phyloP scores from a whole-genome alignment of 2,329 filamentous ascomycete genomes.

The Emmonsia crescens region DNA sequence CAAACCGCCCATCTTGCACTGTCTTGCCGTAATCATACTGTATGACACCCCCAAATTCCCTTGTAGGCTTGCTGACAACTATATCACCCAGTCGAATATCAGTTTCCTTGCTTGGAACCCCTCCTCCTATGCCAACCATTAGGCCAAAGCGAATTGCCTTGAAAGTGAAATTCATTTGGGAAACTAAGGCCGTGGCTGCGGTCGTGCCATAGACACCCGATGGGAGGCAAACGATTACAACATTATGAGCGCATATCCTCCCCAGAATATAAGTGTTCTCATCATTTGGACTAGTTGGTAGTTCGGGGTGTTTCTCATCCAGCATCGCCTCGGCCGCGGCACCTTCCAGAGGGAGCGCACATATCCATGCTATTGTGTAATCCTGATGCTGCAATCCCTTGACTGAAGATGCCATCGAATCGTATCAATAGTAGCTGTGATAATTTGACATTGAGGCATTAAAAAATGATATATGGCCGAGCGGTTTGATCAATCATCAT shows the following conservation, averaged over 20 bases:
- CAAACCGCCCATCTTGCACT: not conserved
- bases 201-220: conserved; percentile 13
- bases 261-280: conserved; percentile 16
- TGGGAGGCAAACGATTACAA: conserved; percentile 14
- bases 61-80: conserved; percentile 13
- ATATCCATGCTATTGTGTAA: conserved; percentile 10
- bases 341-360: conserved; percentile 6
- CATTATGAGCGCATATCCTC: conserved; percentile 13
- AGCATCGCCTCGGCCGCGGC: conserved; percentile 9
- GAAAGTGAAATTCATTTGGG: conserved; percentile 13
- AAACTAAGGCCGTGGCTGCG: conserved; percentile 11
- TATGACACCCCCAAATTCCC: conserved; percentile 6
- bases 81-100: conserved; percentile 16
- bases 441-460: not conserved
- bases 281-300: conserved; percentile 7
- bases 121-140: conserved; percentile 16
- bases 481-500: not conserved
- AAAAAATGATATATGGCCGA: not conserved
- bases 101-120: conserved; percentile 10
- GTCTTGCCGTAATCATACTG: conserved; percentile 11
- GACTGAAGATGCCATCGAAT: not conserved
- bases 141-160: conserved; percentile 11
- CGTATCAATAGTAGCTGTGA: not conserved
- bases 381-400: not conserved
- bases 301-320: conserved; percentile 7